Evolutionary conservation across 768 basidiomycete species (phyloP).

Genomic region (Russula foetens): DNA sequence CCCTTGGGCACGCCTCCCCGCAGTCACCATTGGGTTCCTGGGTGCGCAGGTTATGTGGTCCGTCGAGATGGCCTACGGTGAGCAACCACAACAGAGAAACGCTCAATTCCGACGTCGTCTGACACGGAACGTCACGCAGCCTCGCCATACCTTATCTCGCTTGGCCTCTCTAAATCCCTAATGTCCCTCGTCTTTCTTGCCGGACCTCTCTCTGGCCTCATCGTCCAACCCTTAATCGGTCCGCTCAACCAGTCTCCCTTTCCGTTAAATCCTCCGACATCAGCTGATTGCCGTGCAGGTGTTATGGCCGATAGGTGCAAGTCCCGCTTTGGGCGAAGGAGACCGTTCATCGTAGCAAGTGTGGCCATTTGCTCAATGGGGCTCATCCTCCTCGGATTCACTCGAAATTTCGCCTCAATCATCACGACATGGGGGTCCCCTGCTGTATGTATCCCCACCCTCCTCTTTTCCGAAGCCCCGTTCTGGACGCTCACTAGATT

Average conservation of each 20-base stretch:
- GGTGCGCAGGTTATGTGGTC: conserved; percentile 91
- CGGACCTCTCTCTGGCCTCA: conserved; percentile 81
- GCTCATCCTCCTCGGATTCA: conserved; percentile 80
- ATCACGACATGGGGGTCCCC: conserved; percentile 31
- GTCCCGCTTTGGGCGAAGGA: conserved; percentile 73
- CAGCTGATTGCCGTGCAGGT: conserved; percentile 24
- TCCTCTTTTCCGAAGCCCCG: background rate
- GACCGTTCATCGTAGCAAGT: conserved; percentile 79
- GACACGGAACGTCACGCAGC: conserved; percentile 30
- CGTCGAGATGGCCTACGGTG: conserved; percentile 89
- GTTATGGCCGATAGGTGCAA: conserved; percentile 79
- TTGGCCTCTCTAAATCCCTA: conserved; percentile 77
- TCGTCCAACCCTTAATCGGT: conserved; percentile 90
- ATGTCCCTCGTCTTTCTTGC: conserved; percentile 92
- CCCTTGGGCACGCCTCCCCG: conserved; percentile 53
- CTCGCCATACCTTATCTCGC: conserved; percentile 84
- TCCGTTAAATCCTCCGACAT: no score
- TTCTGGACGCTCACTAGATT: conserved; percentile 4
- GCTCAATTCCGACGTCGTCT: background rate
- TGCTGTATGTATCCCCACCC: conserved; percentile 25
- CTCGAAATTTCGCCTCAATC: conserved; percentile 52
- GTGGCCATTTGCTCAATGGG: conserved; percentile 57
- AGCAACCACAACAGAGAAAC: background rate
- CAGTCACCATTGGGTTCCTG: conserved; percentile 67
- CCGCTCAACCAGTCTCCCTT: background rate